Percentiles rank a stretch among this genome's conserved stretches.
Conservation (phyloP, 495 filamentous ascomycete genomes). For the Parathielavia hyrcaniae region DNA sequence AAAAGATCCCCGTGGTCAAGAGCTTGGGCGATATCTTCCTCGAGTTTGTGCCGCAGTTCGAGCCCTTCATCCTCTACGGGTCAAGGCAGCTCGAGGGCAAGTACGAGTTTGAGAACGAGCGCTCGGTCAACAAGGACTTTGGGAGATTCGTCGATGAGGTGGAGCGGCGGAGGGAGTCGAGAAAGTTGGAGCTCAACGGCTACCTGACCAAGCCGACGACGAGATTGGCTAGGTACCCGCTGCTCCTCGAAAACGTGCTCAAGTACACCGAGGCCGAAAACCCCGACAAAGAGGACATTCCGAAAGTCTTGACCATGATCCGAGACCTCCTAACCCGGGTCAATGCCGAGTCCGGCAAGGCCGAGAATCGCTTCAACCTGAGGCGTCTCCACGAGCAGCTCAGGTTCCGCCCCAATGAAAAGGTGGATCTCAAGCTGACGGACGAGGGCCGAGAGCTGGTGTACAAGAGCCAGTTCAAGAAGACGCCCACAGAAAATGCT, state of each 20-base stretch:
- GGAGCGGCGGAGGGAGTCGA: slow-evolving; percentile 89
- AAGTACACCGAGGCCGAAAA: slow-evolving; percentile 84
- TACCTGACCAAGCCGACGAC: slow-evolving; percentile 98
- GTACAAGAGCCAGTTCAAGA: slow-evolving; percentile 89
- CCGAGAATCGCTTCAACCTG: slow-evolving; percentile 96
- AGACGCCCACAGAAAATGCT: slow-evolving; percentile 74
- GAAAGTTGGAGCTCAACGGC: slow-evolving; percentile 95
- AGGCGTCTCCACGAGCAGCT: slow-evolving; percentile 84
- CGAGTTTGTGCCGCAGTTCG: slow-evolving; percentile 82
- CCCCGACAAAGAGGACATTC: slow-evolving; percentile 85
- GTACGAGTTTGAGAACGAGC: slow-evolving; percentile 96
- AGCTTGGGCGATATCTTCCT: slow-evolving; percentile 94
- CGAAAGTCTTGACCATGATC: slow-evolving; percentile 76
- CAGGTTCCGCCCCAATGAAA: slow-evolving; percentile 78
- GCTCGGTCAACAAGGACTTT: slow-evolving; percentile 76
- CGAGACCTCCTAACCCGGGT: slow-evolving; percentile 80
- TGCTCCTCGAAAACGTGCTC: slow-evolving; percentile 83
- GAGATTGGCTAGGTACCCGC: slow-evolving; percentile 86
- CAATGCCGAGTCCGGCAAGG: slow-evolving; percentile 91
- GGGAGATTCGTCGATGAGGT: slow-evolving; percentile 93
- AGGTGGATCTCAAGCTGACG: slow-evolving; percentile 88
- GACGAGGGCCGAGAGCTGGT: slow-evolving; percentile 90
- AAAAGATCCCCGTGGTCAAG: slow-evolving; percentile 78
- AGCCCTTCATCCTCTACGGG: slow-evolving; percentile 95
- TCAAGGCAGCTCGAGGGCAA: slow-evolving; percentile 95